Evolutionary conservation across 2,329 filamentous ascomycete genomes (phyloP), one percentile per base, ranked within the genome.

Genomic region (Hymenoscyphus scutula): DNA sequence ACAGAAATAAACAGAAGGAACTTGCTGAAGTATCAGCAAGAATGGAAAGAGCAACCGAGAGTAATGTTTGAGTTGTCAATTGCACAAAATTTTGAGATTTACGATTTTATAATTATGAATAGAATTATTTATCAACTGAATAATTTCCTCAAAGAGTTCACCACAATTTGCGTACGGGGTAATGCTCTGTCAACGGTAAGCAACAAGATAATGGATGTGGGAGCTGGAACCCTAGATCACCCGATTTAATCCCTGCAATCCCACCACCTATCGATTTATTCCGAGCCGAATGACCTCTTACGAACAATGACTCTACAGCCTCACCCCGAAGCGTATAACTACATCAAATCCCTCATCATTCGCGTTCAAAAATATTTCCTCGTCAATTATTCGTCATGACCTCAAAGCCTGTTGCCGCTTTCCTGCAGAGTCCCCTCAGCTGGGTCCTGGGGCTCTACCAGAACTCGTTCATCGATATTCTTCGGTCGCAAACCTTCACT

Each of bases 401-500:
- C 11, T 25, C 19, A 48, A 48, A 23, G 4, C 19, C 19, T 25
- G 23, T 48, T n/a, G 4, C 38, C 38, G 8, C 45, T 8, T 25
- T 48, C 45, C 11, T 48, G 10, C 45, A 48, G 19, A 48, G 19
- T 7, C 45, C 45, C 45, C 19, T 48, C 1, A 48, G 10, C 19
- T 48, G 19, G 45, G 10, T 23, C 3, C 19, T 23, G 19, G 19
- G 45, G 45, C 7, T 23, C 8, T 48, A 48, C 10, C 45, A 48
- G 10, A 45, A 8, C 17, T 41, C 58, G 5, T 60, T 48, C 51
- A 19, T 55, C 32, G 23, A 2, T 17, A 34, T 60, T 32, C 58
- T 60, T 23, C 58, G 25, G 23, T 27, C 29, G 13, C 58, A 60
- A 23, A 38, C n/a, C 6, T 60, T 60, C 25, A 55, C 19, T 13